A percentile compares a stretch with the other conserved stretches of the same genome.
Evolutionary conservation across 345 rosid genomes (phyloP).

Genomic region (Hypericum androsaemum): DNA sequence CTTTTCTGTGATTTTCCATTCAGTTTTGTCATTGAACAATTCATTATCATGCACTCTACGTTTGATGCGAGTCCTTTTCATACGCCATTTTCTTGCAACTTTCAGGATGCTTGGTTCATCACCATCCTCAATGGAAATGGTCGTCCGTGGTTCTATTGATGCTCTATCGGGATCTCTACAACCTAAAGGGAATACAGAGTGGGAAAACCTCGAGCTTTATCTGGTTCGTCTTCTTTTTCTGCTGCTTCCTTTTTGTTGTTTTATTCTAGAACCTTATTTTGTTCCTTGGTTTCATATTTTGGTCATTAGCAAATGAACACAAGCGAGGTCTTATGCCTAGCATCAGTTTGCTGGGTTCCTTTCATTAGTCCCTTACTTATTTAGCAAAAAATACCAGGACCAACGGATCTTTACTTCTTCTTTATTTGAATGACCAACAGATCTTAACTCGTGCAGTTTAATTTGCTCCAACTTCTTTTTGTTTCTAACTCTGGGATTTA

Average conservation of each 20-base stretch:
- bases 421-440: too few relatives aligned
- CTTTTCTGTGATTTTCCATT: neutral
- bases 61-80: neutral
- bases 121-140: constrained; percentile 46
- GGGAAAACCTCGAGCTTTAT: constrained; percentile 91
- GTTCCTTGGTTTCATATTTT: constrained; percentile 2
- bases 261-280: neutral
- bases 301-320: too few relatives aligned
- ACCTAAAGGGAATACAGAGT: constrained; percentile 40
- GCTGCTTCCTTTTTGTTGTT: neutral
- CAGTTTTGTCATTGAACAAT: neutral
- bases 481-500: too few relatives aligned
- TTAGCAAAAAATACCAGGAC: too few relatives aligned
- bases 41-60: neutral
- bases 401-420: too few relatives aligned
- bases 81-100: constrained; percentile 20
- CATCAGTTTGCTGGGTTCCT: too few relatives aligned
- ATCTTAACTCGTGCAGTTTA: too few relatives aligned
- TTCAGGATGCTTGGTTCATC: constrained; percentile 41
- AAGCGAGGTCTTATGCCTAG: too few relatives aligned
- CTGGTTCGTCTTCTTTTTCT: constrained; percentile 42
- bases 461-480: too few relatives aligned
- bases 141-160: constrained; percentile 44
- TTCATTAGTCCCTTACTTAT: too few relatives aligned
- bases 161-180: constrained; percentile 29